Conservation (phyloP, 2,329 filamentous ascomycete genomes). For the Juglanconis oblonga region DNA sequence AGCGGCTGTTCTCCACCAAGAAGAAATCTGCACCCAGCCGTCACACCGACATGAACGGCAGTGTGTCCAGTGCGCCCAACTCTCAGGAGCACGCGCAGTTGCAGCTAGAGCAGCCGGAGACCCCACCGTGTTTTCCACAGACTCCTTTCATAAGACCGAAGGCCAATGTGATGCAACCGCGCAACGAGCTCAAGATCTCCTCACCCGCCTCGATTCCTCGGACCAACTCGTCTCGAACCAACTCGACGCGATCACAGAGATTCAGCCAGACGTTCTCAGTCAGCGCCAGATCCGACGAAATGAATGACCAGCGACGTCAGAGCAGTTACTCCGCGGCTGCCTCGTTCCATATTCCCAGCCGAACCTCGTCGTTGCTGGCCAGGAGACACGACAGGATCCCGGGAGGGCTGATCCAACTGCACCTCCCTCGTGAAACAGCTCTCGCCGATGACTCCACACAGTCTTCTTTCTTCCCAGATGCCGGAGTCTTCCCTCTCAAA, state of each 20-base stretch:
- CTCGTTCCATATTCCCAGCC: constrained; percentile 17
- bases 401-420: constrained; percentile 12
- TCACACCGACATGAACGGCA: constrained; percentile 20
- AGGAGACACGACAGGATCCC: constrained; percentile 20
- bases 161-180: constrained; percentile 53
- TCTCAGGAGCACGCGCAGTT: background rate
- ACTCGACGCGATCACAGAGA: constrained; percentile 9
- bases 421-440: constrained; percentile 15
- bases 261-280: constrained; percentile 5
- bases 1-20: constrained; percentile 49
- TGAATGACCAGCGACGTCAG: constrained; percentile 6
- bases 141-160: constrained; percentile 57
- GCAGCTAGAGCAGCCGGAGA: constrained; percentile 18
- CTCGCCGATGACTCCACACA: background rate
- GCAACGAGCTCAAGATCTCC: constrained; percentile 38
- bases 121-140: constrained; percentile 37
- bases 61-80: constrained; percentile 10
- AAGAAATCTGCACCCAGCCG: constrained; percentile 30
- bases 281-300: constrained; percentile 5
- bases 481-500: background rate
- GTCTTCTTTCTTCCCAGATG: background rate
- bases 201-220: constrained; percentile 4
- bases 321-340: constrained; percentile 11
- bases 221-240: constrained; percentile 8
- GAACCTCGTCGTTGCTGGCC: constrained; percentile 21